Evolutionary conservation across 2,329 filamentous ascomycete genomes (phyloP), one percentile per base, ranked within the genome.

Genomic region (Cladosporium sp.): DNA sequence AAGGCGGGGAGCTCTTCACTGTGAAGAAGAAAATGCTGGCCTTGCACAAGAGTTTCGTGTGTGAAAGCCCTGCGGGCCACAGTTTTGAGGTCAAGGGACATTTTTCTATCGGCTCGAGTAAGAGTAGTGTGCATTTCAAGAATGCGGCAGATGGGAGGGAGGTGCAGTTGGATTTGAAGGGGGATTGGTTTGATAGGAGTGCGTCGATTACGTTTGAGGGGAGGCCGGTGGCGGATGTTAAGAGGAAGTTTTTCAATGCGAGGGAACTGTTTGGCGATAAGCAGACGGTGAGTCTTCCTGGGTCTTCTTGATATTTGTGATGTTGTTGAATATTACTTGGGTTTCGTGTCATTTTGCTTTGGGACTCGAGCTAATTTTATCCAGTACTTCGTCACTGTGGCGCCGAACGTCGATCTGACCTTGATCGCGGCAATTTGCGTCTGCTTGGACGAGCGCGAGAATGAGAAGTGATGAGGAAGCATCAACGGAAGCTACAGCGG

Each of bases 341-440:
- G n/a, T n/a, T n/a, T 37, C 3, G 15, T 9, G 22, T 27, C 9
- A n/a, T n/a, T n/a, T n/a, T n/a, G n/a, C n/a, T n/a, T n/a, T n/a
- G n/a, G n/a, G n/a, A n/a, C 54, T 59, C 37, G 54, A 40, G 13
- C 3, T 22, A n/a, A n/a, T n/a, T n/a, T 4, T 36, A n/a, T 36
- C 11, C n/a, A 66, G 63, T 88, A 88, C 57, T 77, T 73, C 1
- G 73, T 88, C 4, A 74, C 74, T 1, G 75, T 88, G 5, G 83
- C 83, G 1, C 81, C 84, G 0, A 79, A 79, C 13, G 80, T 86
- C 6, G 85, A 89, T 60, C 75, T 85, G 67, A 78, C 81, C 3
- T 61, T 88, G 41, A 78, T 88, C 56, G 80, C 75, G 0, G 85
- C 84, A 9, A 70, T 88, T 60, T 87, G 83, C 61, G 82, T 88